Evolutionary conservation across 768 basidiomycete genomes (phyloP), one percentile per base, ranked within the genome.

Genomic region (Amanita inopinata): DNA sequence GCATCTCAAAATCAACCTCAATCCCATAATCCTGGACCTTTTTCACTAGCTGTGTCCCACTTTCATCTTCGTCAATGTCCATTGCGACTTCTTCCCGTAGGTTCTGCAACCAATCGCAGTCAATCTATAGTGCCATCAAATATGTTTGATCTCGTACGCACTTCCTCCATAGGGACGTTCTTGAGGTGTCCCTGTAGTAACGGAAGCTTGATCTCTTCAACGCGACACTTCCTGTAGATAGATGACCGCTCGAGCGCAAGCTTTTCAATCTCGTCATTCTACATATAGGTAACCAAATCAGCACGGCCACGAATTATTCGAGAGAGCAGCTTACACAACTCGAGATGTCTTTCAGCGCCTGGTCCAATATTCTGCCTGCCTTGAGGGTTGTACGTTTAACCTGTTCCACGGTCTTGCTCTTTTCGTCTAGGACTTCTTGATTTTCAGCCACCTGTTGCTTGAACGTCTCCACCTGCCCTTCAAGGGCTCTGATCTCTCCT

Each of bases 151-250:
- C 5, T 31, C 5, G 31, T 4, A 51, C 66, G 30, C 36, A 89
- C 91, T 78, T 97, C 96, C 56, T 97, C 92, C 78, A 98, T 86
- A 0, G 94, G 87, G 2, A 98, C 88, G 51, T 86, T 76, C 59
- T 78, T 82, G 42, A 98, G 64, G 53, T 78, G 74, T 4, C 94
- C 96, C 42, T 72, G 59, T 10, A 70, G 51, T 9, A 98, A 64
- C 0, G 94, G 92, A 12, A 99, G 59, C 46, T 74, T 74, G 51
- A 97, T 83, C 53, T 96, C 92, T 49, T 99, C 96, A 33, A 99
- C 69, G 49, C 91, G 77, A 61, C 94, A 97, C 55, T 87, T 88
- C 11, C 93, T 77, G 57, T 97, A 98, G 34, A 87, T 73, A 0
- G 81, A 68, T 17, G 90, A 87, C 17, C 94, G 71, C 54, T 97